These are phyloP conservation scores for Discostella stelligeroides DNA, from an alignment of 108 stramenopile genomes.

Conservation along the genomic window DNA sequence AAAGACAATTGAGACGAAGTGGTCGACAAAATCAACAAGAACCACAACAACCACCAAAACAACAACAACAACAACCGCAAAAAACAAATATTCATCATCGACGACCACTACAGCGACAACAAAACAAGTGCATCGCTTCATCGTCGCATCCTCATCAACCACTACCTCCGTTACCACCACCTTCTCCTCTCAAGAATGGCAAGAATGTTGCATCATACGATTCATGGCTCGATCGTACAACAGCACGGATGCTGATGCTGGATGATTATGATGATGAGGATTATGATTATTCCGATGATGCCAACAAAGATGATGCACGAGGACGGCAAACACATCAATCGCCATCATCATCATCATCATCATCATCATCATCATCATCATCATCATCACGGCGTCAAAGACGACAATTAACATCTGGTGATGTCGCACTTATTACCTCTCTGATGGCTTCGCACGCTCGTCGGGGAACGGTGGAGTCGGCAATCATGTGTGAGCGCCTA, in stretches of 20 bases:
- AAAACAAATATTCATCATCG: background rate
- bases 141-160: too few relatives aligned
- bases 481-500: constrained; percentile 59
- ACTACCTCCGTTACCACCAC: background rate
- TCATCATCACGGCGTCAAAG: constrained; percentile 4
- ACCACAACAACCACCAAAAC: background rate
- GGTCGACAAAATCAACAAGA: background rate
- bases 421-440: constrained; percentile 57
- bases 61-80: background rate
- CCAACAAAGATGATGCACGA: background rate
- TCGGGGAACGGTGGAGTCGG: constrained; percentile 53
- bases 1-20: too few relatives aligned
- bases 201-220: constrained; percentile 18
- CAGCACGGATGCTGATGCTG: constrained; percentile 34
- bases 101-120: background rate
- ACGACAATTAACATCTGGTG: constrained; percentile 58
- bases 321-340: constrained; percentile 7
- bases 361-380: too few relatives aligned
- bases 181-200: background rate
- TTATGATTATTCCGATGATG: background rate
- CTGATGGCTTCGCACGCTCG: constrained; percentile 67
- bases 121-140: background rate
- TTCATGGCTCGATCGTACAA: constrained; percentile 46
- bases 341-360: too few relatives aligned
- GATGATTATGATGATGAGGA: constrained; percentile 2